phyloP scores from a whole-genome alignment of 305 asterid species.

The Plantago lanceolata region DNA sequence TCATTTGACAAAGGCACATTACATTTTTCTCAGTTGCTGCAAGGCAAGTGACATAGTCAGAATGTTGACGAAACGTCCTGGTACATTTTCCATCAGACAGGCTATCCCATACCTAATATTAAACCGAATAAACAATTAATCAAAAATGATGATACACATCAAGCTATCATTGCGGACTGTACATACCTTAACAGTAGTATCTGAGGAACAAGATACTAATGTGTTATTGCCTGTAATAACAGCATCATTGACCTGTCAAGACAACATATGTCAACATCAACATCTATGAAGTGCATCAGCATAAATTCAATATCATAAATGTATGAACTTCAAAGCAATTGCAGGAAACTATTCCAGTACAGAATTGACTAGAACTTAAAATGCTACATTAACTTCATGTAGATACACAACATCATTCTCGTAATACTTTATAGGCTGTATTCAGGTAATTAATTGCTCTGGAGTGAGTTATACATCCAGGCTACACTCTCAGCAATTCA shows the following conservation, averaged over 20 bases:
- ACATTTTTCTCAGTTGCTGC: conserved; percentile 90
- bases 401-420: background rate
- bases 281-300: conserved; percentile 11
- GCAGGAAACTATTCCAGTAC: background rate
- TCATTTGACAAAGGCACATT: conserved; percentile 20
- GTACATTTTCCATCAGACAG: conserved; percentile 68
- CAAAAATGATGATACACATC: conserved; percentile 14
- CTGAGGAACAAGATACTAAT: conserved; percentile 92
- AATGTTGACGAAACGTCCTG: conserved; percentile 77
- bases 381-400: background rate
- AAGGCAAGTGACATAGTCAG: conserved; percentile 96
- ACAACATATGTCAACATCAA: conserved; percentile 26
- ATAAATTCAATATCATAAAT: background rate
- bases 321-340: background rate
- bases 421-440: background rate
- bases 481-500: background rate
- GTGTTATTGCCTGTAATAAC: conserved; percentile 71
- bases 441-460: background rate
- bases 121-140: conserved; percentile 13
- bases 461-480: background rate
- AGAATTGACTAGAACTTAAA: background rate
- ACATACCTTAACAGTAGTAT: conserved; percentile 83
- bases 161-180: conserved; percentile 15
- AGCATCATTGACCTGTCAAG: conserved; percentile 80
- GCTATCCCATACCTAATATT: conserved; percentile 71